Evolutionary conservation across 192 early-diverging fungal genomes (phyloP).

Genomic region (Coemansia sp.): DNA sequence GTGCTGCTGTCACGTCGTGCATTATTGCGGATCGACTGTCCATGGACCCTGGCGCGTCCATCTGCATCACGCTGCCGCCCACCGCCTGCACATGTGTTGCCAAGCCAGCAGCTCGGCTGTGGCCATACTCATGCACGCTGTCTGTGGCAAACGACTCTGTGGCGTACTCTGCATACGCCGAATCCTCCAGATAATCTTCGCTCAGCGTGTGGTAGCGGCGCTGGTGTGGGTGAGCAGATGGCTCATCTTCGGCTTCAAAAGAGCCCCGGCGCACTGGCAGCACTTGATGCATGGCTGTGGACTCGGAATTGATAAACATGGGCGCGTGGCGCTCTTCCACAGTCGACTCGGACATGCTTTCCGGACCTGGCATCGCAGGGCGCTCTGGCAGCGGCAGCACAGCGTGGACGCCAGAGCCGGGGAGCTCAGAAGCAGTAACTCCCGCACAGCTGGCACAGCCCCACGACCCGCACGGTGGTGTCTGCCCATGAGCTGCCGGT

Average conservation of each 20-base stretch:
- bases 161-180: conserved; percentile 16
- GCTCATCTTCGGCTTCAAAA: not conserved
- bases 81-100: not conserved
- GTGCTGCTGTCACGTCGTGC: conserved; percentile 3
- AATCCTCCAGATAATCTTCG: conserved; percentile 14
- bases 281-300: not conserved
- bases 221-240: not conserved
- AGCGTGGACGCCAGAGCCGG: not conserved
- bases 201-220: conserved; percentile 12
- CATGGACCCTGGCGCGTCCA: conserved; percentile 8
- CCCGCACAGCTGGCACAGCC: conserved; percentile 7
- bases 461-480: conserved; percentile 12
- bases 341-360: not conserved
- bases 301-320: not conserved
- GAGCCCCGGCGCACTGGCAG: not conserved
- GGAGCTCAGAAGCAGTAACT: conserved; percentile 2
- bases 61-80: conserved; percentile 2
- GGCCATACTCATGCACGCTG: conserved; percentile 10
- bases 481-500: not conserved
- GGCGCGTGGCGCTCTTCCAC: not conserved
- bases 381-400: not conserved
- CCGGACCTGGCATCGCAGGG: not conserved
- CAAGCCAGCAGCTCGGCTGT: conserved; percentile 2
- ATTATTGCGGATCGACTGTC: conserved; percentile 9
- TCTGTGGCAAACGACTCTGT: conserved; percentile 13